Conservation (phyloP, 1,284 basidiomycete species). For the Leccinum idahoense region DNA sequence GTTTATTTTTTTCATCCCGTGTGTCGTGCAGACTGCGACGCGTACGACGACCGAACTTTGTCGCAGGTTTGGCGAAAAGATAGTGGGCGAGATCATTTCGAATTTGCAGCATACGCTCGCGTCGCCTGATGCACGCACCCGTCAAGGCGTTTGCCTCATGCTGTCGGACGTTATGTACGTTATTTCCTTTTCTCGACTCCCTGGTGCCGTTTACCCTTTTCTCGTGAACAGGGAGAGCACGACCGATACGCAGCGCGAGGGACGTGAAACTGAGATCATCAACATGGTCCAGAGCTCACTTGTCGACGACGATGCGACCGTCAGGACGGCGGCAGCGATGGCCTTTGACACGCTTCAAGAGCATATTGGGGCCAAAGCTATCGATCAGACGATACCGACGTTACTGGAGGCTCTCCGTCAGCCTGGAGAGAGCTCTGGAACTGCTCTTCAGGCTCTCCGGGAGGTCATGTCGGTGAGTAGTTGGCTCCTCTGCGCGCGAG, state of each 20-base stretch:
- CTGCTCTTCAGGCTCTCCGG: slow-evolving; percentile 88
- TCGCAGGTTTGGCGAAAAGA: slow-evolving; percentile 93
- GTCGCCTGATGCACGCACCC: slow-evolving; percentile 69
- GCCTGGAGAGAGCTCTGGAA: slow-evolving; percentile 87
- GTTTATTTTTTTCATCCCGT: not conserved
- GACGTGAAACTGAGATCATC: slow-evolving; percentile 89
- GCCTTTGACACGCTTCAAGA: slow-evolving; percentile 95
- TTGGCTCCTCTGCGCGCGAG: not conserved
- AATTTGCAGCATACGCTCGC: slow-evolving; percentile 69
- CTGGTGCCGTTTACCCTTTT: not conserved
- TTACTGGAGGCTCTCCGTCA: slow-evolving; percentile 89
- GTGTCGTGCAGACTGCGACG: slow-evolving; percentile 62
- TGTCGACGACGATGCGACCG: slow-evolving; percentile 83
- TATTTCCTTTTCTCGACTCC: not conserved
- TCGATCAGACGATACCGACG: slow-evolving; percentile 96
- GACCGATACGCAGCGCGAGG: slow-evolving; percentile 82
- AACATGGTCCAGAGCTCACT: slow-evolving; percentile 80
- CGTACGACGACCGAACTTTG: slow-evolving; percentile 86
- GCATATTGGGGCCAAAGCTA: slow-evolving; percentile 83
- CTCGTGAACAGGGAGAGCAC: slow-evolving; percentile 63
- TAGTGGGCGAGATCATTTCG: slow-evolving; percentile 80
- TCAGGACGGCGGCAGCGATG: slow-evolving; percentile 89
- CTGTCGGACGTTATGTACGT: slow-evolving; percentile 84
- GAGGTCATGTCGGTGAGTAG: slow-evolving; percentile 90
- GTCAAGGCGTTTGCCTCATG: slow-evolving; percentile 87